Base-by-base conservation (phyloP, 768 basidiomycete genomes). In the Pholiota microspora region DNA sequence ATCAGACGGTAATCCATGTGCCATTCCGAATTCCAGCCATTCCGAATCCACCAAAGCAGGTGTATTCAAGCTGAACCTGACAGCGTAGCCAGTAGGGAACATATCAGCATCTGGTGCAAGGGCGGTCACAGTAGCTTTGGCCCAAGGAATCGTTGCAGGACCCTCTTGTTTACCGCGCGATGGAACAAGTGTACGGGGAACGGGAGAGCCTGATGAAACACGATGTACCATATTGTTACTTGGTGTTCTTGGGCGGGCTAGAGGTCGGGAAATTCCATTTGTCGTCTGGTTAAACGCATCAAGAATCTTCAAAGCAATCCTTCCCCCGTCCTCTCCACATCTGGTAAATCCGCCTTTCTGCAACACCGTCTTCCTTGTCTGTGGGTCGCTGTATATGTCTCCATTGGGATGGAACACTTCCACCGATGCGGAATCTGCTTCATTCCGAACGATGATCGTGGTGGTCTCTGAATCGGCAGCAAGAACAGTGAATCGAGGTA, bases 21-120 rank as follows among this genome's bases (percentile, higher is more conserved):
- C 83, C 47, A 92, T 72, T 24, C 88, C 88, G 62, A 92, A 90
- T 65, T 90, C 88, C 16, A 92, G 72, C 83, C 82, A 88, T 48
- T 85, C 86, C n/a, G 81, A 79, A 52, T 81, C 81, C n/a, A 73
- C 63, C 29, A 84, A 77, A 12, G 75, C 68, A 16, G 86, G 86
- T 7, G 81, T 79, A 38, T 81, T 79, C 23, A 89, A 66, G 50
- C 59, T 68, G 16, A 88, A 59, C 23, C 80, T 77, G 45, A 89
- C 86, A 16, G 80, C 85, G 59, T 90, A 88, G 31, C 76, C 75
- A 32, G 72, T 67, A 9, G 78, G 75, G 18, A 72, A 61, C 29
- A 54, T 53, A 34, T 62, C 56, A 25, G 58, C 61, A 28, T 64
- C 65, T 40, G 64, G 59, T 15, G 69, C 61, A 44, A 89, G 72